A percentile compares a stretch with the other conserved stretches of the same genome.
These are phyloP conservation scores for Limonium bicolor DNA, from an alignment of 148 eudicot species.

Conservation along the genomic window DNA sequence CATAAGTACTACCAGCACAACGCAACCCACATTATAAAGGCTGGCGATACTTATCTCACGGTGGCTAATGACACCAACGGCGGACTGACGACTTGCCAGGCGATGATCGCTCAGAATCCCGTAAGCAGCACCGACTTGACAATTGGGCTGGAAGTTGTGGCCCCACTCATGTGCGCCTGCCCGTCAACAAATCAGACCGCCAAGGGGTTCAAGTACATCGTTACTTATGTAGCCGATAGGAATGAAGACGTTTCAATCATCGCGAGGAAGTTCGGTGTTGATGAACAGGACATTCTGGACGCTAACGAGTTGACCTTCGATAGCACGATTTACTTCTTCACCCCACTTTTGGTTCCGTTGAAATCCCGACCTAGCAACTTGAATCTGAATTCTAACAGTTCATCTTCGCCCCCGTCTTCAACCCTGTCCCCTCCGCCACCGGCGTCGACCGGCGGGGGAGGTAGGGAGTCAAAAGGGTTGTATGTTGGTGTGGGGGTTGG, in stretches of 20 bases:
- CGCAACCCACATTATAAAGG: conserved; percentile 16
- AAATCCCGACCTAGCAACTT: conserved; percentile 22
- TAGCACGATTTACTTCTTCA: conserved; percentile 31
- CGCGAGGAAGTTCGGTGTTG: conserved; percentile 22
- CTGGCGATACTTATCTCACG: conserved; percentile 27
- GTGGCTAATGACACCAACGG: conserved; percentile 39
- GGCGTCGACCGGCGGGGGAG: background rate
- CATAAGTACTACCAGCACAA: conserved; percentile 27
- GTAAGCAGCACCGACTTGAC: background rate
- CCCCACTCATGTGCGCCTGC: conserved; percentile 66
- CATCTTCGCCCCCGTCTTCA: conserved; percentile 14
- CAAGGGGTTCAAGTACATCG: conserved; percentile 24
- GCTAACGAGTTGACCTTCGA: conserved; percentile 29
- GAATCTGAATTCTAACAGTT: conserved; percentile 13
- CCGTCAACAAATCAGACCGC: conserved; percentile 29
- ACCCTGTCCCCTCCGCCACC: too few species aligned
- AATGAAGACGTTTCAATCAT: conserved; percentile 15
- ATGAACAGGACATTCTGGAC: conserved; percentile 13
- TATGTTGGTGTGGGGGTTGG: conserved; percentile 36
- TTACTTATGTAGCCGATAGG: conserved; percentile 24
- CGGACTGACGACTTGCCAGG: conserved; percentile 48
- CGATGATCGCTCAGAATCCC: conserved; percentile 31
- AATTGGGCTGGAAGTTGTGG: conserved; percentile 9
- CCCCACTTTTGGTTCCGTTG: conserved; percentile 43
- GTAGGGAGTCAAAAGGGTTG: conserved; percentile 28